Percentiles rank a stretch among this genome's conserved stretches.
These are phyloP conservation scores for Podospora comata DNA, from an alignment of 495 filamentous ascomycete species.

Conservation along the genomic window DNA sequence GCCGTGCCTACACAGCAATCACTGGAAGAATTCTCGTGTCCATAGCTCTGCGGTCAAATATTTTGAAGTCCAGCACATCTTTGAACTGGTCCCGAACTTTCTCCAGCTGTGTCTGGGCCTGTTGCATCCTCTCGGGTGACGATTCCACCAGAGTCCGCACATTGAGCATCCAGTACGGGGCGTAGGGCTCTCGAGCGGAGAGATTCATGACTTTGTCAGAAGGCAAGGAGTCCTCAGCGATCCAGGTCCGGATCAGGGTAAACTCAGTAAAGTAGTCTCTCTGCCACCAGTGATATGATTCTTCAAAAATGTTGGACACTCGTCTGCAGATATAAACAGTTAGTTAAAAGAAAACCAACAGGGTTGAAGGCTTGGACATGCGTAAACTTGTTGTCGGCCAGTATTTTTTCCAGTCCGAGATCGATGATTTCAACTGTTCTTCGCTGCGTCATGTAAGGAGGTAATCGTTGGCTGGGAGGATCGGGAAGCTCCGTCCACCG, in stretches of 20 bases:
- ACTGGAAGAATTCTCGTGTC: conserved; percentile 33
- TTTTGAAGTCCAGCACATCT: conserved; percentile 45
- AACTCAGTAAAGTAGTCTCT: conserved; percentile 38
- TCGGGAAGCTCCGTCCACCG: conserved; percentile 47
- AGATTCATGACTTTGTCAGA: conserved; percentile 21
- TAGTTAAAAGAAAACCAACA: background rate
- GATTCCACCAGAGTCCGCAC: conserved; percentile 43
- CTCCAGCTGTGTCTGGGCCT: conserved; percentile 37
- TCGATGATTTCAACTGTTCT: conserved; percentile 35
- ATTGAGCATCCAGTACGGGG: conserved; percentile 37
- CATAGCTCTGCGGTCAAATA: conserved; percentile 40
- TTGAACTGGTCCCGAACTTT: conserved; percentile 33
- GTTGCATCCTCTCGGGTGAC: conserved; percentile 41
- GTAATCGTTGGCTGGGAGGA: conserved; percentile 30
- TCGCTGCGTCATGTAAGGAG: conserved; percentile 36
- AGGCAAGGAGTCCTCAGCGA: conserved; percentile 10
- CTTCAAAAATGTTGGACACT: conserved; percentile 40
- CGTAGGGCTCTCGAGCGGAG: conserved; percentile 22
- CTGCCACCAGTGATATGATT: conserved; percentile 43
- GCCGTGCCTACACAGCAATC: background rate
- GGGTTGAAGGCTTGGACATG: conserved; percentile 14
- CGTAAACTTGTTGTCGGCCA: conserved; percentile 38
- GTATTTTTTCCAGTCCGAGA: conserved; percentile 18
- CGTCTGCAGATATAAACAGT: conserved; percentile 23
- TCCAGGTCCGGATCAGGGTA: conserved; percentile 35